Base-by-base conservation (phyloP, 2,329 filamentous ascomycete species). In the Trichoderma semiorbis region DNA sequence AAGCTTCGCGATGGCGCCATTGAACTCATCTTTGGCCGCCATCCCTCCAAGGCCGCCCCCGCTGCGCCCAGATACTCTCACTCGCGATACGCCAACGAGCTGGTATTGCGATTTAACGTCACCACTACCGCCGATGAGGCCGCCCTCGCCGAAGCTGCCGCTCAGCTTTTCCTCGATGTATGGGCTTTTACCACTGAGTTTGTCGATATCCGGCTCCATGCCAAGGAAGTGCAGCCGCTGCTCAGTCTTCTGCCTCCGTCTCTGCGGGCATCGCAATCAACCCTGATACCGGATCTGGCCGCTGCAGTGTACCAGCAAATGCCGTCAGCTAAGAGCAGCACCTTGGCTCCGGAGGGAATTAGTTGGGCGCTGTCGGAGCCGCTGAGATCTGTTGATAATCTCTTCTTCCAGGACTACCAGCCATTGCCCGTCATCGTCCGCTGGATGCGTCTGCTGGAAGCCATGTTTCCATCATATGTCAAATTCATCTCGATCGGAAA, bases 361-460 rank as follows among this genome's bases (percentile, higher is more conserved):
- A 77, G 73, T 72, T 78, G 74, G 66, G 77, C 76, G 74, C 82
- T 75, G 55, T 76, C 73, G 24, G 68, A 79, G 74, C 61, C 81
- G 77, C 70, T 76, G 32, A 79, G 79, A 12, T 80, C 81, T 70
- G 78, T 83, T n/a, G 88, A 91, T 72, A 93, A 94, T 78, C 85
- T 97, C 50, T 98, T 98, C 84, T 98, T 99, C 83, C 88, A 90
- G 66, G 90, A 98, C 78, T 99, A 98, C 80, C 96, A 98, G 78
- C 94, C 95, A 2, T 85, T 97, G 26, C 90, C 92, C 3, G 94
- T 87, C 57, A 92, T 97, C 71, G 84, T 88, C n/a, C 93, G 92
- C 43, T 99, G 96, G 96, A 95, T 98, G 91, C 90, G 90, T 63
- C 87, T 98, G 50, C 87, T 98, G 75, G 89, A 93, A 58, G 95